Evolutionary conservation across 495 filamentous ascomycete species (phyloP).

Genomic region (Tetracladium marchalianum): DNA sequence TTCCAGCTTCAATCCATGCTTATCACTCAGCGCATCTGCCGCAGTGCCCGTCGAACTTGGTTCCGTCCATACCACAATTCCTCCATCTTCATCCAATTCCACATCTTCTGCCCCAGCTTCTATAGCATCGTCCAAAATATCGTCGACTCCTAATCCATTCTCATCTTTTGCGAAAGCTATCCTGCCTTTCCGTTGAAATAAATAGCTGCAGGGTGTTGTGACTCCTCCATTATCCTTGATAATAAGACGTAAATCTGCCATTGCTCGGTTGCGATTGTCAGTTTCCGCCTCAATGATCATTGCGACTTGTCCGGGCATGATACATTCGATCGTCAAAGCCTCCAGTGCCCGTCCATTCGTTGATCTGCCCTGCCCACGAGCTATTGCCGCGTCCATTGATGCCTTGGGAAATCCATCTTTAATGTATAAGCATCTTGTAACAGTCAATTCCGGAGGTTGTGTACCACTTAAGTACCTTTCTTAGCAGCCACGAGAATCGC

Average conservation of each 20-base stretch:
- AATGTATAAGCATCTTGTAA: constrained; percentile 7
- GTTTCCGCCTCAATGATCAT: constrained; percentile 69
- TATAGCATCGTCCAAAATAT: constrained; percentile 71
- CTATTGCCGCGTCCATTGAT: constrained; percentile 72
- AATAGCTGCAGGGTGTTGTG: constrained; percentile 62
- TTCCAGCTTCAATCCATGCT: constrained; percentile 51
- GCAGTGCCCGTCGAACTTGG: constrained; percentile 57
- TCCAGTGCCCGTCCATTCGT: constrained; percentile 63
- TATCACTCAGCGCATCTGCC: constrained; percentile 47
- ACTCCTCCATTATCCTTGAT: constrained; percentile 62
- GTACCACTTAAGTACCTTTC: constrained; percentile 42
- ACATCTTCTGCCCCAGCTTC: constrained; percentile 82
- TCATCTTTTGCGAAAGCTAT: constrained; percentile 58
- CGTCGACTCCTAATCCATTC: constrained; percentile 49
- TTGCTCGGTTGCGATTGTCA: constrained; percentile 61
- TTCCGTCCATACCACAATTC: constrained; percentile 65
- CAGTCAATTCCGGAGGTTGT: not conserved
- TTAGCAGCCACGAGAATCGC: constrained; percentile 68
- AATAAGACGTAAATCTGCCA: constrained; percentile 58
- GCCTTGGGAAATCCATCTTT: constrained; percentile 69
- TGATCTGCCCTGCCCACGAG: constrained; percentile 76
- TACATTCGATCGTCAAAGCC: constrained; percentile 66
- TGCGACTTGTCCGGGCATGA: constrained; percentile 68
- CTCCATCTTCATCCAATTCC: constrained; percentile 56
- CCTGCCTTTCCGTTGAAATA: constrained; percentile 72